phyloP scores from a whole-genome alignment of 495 filamentous ascomycete species.

The Sordaria brevicollis region DNA sequence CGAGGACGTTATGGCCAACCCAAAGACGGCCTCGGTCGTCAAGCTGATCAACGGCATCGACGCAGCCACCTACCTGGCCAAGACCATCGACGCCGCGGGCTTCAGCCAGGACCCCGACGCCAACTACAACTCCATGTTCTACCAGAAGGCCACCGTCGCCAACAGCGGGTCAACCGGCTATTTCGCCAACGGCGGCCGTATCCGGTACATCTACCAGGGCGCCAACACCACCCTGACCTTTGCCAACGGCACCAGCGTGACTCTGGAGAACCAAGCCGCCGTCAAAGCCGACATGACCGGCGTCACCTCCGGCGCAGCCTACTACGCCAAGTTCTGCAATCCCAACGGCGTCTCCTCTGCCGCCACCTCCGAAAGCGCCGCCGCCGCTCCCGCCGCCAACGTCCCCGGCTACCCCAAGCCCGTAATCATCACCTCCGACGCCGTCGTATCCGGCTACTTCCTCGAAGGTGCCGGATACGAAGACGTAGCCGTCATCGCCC shows the following conservation, averaged over 20 bases:
- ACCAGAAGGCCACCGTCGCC: slow-evolving; percentile 1
- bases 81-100: slow-evolving; percentile 7
- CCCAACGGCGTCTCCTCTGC: neutral
- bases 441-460: slow-evolving; percentile 40
- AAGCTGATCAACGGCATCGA: slow-evolving; percentile 23
- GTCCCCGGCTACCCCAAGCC: slow-evolving; percentile 40
- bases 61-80: slow-evolving; percentile 12
- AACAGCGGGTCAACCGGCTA: slow-evolving; percentile 1
- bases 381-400: neutral
- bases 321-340: slow-evolving; percentile 15
- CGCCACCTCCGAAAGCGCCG: neutral
- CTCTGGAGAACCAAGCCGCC: slow-evolving; percentile 7
- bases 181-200: slow-evolving; percentile 7
- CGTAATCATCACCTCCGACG: slow-evolving; percentile 30
- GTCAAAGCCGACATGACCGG: slow-evolving; percentile 8
- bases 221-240: slow-evolving; percentile 17
- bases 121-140: slow-evolving; percentile 21
- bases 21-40: slow-evolving; percentile 6
- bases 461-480: slow-evolving; percentile 29
- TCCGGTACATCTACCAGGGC: slow-evolving; percentile 8
- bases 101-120: slow-evolving; percentile 22
- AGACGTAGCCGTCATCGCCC: slow-evolving; percentile 25
- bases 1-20: slow-evolving; percentile 2
- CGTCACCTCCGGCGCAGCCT: slow-evolving; percentile 2
- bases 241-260: slow-evolving; percentile 8